These are phyloP conservation scores for Myxozyma neotropica DNA, from an alignment of 805 yeast genomes.

Conservation along the genomic window DNA sequence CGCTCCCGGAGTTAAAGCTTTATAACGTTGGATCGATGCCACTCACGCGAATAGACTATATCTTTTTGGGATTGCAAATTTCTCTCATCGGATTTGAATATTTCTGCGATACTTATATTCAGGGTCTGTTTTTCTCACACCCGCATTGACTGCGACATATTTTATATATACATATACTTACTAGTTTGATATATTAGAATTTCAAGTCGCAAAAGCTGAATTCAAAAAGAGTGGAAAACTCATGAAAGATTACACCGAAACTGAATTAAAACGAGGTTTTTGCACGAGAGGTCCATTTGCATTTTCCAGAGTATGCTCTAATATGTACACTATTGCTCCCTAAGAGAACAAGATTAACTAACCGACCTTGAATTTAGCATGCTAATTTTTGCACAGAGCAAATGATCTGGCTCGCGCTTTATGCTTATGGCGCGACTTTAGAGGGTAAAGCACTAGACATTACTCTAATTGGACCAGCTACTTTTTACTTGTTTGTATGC, in stretches of 20 bases:
- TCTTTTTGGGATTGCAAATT: not conserved
- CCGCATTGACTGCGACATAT: no score
- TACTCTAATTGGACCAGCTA: no score
- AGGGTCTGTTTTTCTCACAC: slow-evolving; percentile 3
- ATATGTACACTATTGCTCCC: not conserved
- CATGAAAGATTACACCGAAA: not conserved
- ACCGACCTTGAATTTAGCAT: slow-evolving; percentile 4
- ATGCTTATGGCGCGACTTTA: no score
- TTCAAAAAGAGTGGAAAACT: not conserved
- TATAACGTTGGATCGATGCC: not conserved
- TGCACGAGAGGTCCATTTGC: slow-evolving; percentile 27
- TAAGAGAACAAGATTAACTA: no score
- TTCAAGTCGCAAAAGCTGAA: no score
- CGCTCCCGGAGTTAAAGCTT: slow-evolving; percentile 8
- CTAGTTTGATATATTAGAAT: no score
- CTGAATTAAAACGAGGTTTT: slow-evolving; percentile 21
- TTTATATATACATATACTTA: no score
- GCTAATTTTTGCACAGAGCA: slow-evolving; percentile 40
- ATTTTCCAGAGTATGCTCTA: slow-evolving; percentile 14
- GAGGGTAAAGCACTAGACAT: no score
- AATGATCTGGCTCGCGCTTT: slow-evolving; percentile 16
- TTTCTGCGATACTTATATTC: slow-evolving; percentile 15
- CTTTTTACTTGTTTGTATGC: no score
- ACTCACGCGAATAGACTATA: not conserved
- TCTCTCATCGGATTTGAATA: slow-evolving; percentile 9